A percentile compares a stretch with the other conserved stretches of the same genome.
These are phyloP conservation scores for Scytalidium sp. DNA, from an alignment of 2,329 filamentous ascomycete genomes.

Conservation along the genomic window DNA sequence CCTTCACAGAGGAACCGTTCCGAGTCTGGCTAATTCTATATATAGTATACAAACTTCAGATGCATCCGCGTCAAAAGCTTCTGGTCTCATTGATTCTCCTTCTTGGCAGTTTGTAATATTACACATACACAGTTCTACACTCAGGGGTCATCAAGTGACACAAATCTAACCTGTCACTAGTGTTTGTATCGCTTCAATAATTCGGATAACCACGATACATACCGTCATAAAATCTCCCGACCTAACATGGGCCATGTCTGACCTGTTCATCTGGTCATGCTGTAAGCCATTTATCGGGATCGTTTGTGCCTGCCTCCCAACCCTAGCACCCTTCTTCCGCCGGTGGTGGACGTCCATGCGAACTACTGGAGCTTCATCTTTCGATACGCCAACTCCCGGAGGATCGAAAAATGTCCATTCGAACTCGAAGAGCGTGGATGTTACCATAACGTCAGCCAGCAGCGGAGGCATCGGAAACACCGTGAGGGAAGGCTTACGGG, in stretches of 20 bases:
- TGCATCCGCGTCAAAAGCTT: conserved; percentile 24
- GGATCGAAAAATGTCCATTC: neutral
- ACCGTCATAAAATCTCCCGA: conserved; percentile 19
- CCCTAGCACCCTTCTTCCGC: conserved; percentile 30
- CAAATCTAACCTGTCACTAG: conserved; percentile 1
- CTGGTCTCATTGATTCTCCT: conserved; percentile 27
- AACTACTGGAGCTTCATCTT: neutral
- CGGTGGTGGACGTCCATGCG: conserved; percentile 1
- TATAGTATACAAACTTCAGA: conserved; percentile 20
- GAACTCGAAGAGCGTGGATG: neutral
- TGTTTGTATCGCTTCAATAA: conserved; percentile 27
- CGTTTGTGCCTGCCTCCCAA: conserved; percentile 33
- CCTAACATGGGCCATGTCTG: conserved; percentile 26
- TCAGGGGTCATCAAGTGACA: neutral
- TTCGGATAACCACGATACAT: conserved; percentile 26
- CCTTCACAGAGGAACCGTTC: neutral
- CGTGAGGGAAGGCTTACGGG: neutral
- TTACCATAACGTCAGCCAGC: neutral
- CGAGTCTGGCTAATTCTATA: neutral
- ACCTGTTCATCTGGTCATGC: conserved; percentile 30
- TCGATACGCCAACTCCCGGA: neutral
- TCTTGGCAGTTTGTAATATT: conserved; percentile 27
- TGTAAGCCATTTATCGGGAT: conserved; percentile 33
- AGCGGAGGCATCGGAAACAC: neutral
- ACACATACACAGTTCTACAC: neutral